Conservation (phyloP, 2,329 filamentous ascomycete genomes). For the Tolypocladium ophioglossoides region DNA sequence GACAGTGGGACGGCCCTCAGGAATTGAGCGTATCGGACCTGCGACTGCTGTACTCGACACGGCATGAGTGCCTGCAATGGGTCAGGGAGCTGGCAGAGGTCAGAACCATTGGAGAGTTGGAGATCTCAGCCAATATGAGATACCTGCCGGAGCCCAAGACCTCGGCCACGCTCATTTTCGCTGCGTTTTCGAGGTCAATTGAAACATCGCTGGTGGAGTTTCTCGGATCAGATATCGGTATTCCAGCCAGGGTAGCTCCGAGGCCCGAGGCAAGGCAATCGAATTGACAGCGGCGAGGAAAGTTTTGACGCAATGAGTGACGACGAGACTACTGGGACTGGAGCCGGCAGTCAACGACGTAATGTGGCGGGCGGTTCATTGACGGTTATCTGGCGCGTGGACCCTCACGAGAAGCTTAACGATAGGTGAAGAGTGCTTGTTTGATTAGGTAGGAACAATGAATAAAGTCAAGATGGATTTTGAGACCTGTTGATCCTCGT, state of each 20-base stretch:
- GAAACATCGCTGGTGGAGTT: slow-evolving; percentile 45
- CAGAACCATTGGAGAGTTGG: slow-evolving; percentile 35
- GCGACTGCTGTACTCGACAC: slow-evolving; percentile 30
- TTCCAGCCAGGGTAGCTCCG: slow-evolving; percentile 9
- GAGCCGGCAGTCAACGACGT: background rate
- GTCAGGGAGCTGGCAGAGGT: slow-evolving; percentile 42
- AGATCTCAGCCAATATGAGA: slow-evolving; percentile 42
- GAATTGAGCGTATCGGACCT: slow-evolving; percentile 35
- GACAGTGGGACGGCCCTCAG: slow-evolving; percentile 36
- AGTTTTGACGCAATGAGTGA: too few species aligned
- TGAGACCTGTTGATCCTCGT: background rate
- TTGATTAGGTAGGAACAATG: too few species aligned
- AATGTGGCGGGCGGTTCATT: background rate
- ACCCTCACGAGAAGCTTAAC: background rate
- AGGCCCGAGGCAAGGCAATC: slow-evolving; percentile 1
- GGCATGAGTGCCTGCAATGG: slow-evolving; percentile 46
- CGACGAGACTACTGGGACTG: background rate
- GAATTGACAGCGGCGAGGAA: background rate
- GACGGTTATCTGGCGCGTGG: background rate
- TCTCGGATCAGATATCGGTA: slow-evolving; percentile 22
- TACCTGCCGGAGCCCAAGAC: slow-evolving; percentile 41
- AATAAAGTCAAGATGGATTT: background rate
- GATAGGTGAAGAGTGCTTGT: background rate
- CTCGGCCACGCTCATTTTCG: slow-evolving; percentile 44
- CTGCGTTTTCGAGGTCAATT: slow-evolving; percentile 49